phyloP scores from a whole-genome alignment of 257 asterid species.

The Perilla frutescens region DNA sequence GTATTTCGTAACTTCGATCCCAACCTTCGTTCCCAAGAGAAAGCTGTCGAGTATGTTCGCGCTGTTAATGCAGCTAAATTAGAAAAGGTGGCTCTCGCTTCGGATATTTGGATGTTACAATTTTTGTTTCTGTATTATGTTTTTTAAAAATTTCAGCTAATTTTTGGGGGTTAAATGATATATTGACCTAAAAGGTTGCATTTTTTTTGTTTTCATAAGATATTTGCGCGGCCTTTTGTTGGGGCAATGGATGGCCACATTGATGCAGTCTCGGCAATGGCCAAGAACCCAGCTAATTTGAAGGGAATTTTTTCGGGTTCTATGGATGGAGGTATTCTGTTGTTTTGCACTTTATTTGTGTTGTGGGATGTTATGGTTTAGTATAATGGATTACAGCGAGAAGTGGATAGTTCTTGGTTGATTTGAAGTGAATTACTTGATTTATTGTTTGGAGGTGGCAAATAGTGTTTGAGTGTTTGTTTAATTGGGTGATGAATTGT shows the following conservation, averaged over 20 bases:
- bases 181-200: background rate
- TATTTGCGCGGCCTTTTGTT: constrained; percentile 87
- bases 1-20: constrained; percentile 91
- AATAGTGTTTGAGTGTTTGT: background rate
- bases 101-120: background rate
- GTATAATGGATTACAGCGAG: background rate
- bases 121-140: background rate
- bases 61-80: constrained; percentile 94
- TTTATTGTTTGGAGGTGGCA: background rate
- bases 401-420: constrained; percentile 7
- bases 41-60: constrained; percentile 85
- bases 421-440: constrained; percentile 14
- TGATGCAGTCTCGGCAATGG: constrained; percentile 88
- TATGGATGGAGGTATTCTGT: constrained; percentile 82
- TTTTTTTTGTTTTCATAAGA: constrained; percentile 36
- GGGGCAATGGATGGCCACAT: constrained; percentile 98
- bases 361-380: constrained; percentile 24
- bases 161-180: constrained; percentile 2
- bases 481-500: background rate
- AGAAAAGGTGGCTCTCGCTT: constrained; percentile 62
- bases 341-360: background rate
- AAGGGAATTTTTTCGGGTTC: constrained; percentile 95
- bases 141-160: background rate
- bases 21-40: constrained; percentile 80
- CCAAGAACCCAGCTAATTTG: constrained; percentile 78